Evolutionary conservation across 805 yeast species (phyloP), one percentile per base, ranked within the genome.

Genomic region (Wickerhamomyces chaumierensis): DNA sequence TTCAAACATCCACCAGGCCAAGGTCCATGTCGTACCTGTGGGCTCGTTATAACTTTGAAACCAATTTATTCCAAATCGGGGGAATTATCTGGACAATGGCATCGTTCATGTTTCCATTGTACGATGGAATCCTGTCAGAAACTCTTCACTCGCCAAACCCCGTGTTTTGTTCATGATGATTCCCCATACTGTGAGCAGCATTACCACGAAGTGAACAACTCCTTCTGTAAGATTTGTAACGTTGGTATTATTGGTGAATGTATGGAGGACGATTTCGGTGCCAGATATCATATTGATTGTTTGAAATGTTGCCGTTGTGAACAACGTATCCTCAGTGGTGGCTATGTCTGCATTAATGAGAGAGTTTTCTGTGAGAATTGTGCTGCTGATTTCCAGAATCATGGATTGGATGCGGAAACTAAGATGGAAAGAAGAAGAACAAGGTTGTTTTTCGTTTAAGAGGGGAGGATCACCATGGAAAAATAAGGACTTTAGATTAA

Each of bases 71-170:
- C 95, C n/a, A 81, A 78, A 48, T 83, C 82, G 39, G 82, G 55
- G n/a, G 87, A 79, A 51, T 62, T 82, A 35, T 72, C 85, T 2
- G 97, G 96, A 0, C 90, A 87, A 55, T 92, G 97, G 97, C 98
- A 92, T 55, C 69, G 94, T 31, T 60, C 67, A 14, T 92, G 98
- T 56, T 90, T 92, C 65, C 63, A 64, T 13, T 92, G 98, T 63
- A 60, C 67, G 16, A 58, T 65, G 12, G 90, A 97, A 62, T 59
- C 58, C 8, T 53, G 66, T 2, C 59, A 58, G 31, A 21, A 28
- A 28, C n/a, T 14, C 7, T 82, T 83, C 58, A 68, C 65, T 45
- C 81, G 75, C 49, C 67, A 71, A 12, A 71, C 72, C 15, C 73
- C 74, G 19, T 79, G 87, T 49, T 92, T 88, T 56, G 95, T 83